Conservation (phyloP, 768 basidiomycete genomes). For the Solioccasus polychromus region DNA sequence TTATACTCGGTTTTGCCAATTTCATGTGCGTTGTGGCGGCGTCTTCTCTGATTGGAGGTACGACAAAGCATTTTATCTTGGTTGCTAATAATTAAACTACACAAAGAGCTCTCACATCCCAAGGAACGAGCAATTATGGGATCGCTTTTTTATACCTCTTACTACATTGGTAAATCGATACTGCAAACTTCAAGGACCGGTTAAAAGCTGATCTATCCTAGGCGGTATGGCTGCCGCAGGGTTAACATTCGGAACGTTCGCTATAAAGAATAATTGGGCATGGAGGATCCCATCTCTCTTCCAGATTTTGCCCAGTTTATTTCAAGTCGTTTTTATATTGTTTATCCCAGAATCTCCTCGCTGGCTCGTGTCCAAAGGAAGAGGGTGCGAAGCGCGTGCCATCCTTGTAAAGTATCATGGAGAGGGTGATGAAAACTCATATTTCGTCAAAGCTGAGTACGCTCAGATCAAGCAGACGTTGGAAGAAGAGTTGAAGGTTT, state of each 20-base stretch:
- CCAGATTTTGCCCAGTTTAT: slow-evolving; percentile 17
- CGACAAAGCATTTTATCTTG: too few relatives aligned
- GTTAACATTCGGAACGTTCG: too few relatives aligned
- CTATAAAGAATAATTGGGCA: background rate
- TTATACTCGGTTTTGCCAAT: too few relatives aligned
- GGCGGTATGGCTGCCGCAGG: too few relatives aligned
- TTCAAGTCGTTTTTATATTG: slow-evolving; percentile 55
- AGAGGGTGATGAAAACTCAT: slow-evolving; percentile 50
- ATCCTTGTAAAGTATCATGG: slow-evolving; percentile 59
- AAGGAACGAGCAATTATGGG: slow-evolving; percentile 12
- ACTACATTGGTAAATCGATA: slow-evolving; percentile 1
- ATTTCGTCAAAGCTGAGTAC: slow-evolving; percentile 58
- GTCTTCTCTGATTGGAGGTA: too few relatives aligned
- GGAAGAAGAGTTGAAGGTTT: slow-evolving; percentile 23
- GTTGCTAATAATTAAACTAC: background rate
- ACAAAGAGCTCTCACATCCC: slow-evolving; percentile 15
- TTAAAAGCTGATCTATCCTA: too few relatives aligned
- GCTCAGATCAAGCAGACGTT: slow-evolving; percentile 55
- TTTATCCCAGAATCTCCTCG: slow-evolving; percentile 62
- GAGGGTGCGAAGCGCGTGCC: slow-evolving; percentile 44
- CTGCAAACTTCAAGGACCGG: too few relatives aligned
- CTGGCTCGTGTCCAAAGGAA: slow-evolving; percentile 58
- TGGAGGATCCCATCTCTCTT: slow-evolving; percentile 6
- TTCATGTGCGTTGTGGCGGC: too few relatives aligned
- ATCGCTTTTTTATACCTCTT: slow-evolving; percentile 1